Evolutionary conservation across 257 asterid species (phyloP), one percentile per base, ranked within the genome.

Genomic region (Capsicum rhomboideum): DNA sequence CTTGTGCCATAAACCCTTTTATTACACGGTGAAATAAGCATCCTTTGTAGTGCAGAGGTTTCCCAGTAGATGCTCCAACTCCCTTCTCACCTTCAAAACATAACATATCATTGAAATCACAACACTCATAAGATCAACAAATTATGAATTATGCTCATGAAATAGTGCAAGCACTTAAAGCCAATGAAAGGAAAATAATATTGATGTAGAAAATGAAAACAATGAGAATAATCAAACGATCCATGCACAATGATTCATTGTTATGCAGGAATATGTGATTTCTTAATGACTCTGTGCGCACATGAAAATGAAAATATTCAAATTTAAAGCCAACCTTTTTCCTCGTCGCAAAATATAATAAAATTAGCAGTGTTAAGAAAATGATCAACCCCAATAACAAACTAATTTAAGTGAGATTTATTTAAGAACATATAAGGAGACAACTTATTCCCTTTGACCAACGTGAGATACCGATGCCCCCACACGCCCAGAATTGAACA

Each of bases 1-100:
- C 99, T 87, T 95, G 98, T 28, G 96, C 97, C 99, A 97, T 97
- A 89, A 97, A 97, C 83, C 97, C 99, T 88, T 90, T 93, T 67
- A 97, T 93, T 82, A 97, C 92, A 88, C 98, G 98, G 83, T 97
- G 99, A 86, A 97, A 95, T 52, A 90, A 83, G 77, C 94, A 85
- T 83, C 99, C 97, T 89, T 95, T 97, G 93, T 91, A 97, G 90
- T 97, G 97, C 82, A 95, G 91, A 88, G 97, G 96, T 90, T 95
- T 97, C 83, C 97, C 94, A 2, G 99, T 91, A 66, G 93, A 87
- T 80, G 59, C 81, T 87, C 99, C 99, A 83, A 89, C 86, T 79
- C 98, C 98, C 85, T 93, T 95, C 92, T 95, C 99, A 85, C 99
- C 99, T 95, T 85, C 86, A 89, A 85, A 81, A 64, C 31, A 83